A percentile compares a stretch with the other conserved stretches of the same genome.
Conservation (phyloP, 1,139 yeast species). For the Geotrichum cucujoidarum region DNA sequence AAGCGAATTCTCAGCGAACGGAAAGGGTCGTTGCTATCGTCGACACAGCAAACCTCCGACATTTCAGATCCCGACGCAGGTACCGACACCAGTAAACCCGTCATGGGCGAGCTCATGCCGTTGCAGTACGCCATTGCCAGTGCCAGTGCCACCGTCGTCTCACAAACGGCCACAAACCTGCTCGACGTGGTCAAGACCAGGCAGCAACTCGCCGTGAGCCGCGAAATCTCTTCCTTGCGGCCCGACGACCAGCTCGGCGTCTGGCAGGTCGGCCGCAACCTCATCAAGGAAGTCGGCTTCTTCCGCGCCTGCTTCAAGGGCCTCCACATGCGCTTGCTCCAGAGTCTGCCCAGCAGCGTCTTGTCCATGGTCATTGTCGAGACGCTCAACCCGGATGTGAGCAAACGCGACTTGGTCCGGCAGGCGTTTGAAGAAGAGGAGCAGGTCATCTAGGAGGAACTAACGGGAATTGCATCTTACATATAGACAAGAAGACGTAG, state of each 20-base stretch:
- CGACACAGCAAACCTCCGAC: not conserved
- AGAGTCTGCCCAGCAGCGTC: conserved; percentile 40
- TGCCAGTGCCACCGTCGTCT: conserved; percentile 38
- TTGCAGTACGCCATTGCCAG: conserved; percentile 37
- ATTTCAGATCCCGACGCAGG: not conserved
- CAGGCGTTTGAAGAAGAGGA: conserved; percentile 16
- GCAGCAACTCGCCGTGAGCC: conserved; percentile 42
- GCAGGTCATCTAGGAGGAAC: not conserved
- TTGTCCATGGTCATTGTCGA: conserved; percentile 42
- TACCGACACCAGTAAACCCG: not conserved
- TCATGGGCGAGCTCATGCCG: conserved; percentile 25
- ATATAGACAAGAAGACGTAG: not conserved
- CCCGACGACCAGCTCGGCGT: conserved; percentile 40
- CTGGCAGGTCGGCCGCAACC: conserved; percentile 34
- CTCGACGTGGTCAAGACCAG: conserved; percentile 43
- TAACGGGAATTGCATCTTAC: not conserved
- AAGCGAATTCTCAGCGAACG: conserved; percentile 15
- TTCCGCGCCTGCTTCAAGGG: conserved; percentile 39
- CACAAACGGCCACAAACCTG: conserved; percentile 40
- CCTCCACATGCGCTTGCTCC: conserved; percentile 37
- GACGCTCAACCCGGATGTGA: conserved; percentile 37
- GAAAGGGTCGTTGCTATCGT: conserved; percentile 2
- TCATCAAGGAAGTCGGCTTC: conserved; percentile 39
- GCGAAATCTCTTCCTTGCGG: conserved; percentile 38
- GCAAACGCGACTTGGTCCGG: not conserved